phyloP scores from a whole-genome alignment of 345 rosid species.

The Euphorbia pulcherrima region DNA sequence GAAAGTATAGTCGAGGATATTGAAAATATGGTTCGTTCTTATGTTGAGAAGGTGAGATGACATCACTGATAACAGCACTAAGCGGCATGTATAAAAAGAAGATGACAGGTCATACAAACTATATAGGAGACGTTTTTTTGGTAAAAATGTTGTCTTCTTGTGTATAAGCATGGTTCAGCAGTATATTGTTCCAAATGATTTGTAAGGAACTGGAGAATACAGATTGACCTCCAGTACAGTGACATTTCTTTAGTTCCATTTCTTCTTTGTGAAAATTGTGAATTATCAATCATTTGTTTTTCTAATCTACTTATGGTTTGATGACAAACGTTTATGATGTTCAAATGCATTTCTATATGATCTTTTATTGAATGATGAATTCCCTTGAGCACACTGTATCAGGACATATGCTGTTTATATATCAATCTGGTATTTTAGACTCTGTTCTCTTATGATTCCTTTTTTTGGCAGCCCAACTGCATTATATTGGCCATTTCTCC shows the following conservation, averaged over 20 bases:
- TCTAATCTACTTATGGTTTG: not conserved
- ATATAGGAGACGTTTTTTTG: not conserved
- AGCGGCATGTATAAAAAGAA: not conserved
- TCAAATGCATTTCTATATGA: not conserved
- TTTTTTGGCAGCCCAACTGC: conserved; percentile 77
- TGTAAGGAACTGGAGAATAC: conserved; percentile 1
- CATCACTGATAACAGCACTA: conserved; percentile 9
- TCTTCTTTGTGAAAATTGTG: not conserved
- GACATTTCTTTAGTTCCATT: not conserved
- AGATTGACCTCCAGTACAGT: not conserved
- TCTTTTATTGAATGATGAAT: no score
- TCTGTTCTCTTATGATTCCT: conserved; percentile 14
- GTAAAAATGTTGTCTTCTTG: not conserved
- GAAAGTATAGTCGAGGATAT: conserved; percentile 88
- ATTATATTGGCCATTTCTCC: conserved; percentile 98
- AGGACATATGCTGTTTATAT: not conserved
- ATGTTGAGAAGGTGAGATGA: conserved; percentile 86
- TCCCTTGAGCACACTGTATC: not conserved
- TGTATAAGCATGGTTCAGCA: not conserved
- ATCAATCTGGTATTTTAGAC: not conserved
- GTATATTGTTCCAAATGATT: not conserved
- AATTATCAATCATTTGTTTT: not conserved
- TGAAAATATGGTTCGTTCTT: conserved; percentile 97
- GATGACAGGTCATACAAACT: conserved; percentile 5
- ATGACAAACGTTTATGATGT: not conserved